Conservation (phyloP, 148 eudicot species). For the Amaranthus hypochondriacus region DNA sequence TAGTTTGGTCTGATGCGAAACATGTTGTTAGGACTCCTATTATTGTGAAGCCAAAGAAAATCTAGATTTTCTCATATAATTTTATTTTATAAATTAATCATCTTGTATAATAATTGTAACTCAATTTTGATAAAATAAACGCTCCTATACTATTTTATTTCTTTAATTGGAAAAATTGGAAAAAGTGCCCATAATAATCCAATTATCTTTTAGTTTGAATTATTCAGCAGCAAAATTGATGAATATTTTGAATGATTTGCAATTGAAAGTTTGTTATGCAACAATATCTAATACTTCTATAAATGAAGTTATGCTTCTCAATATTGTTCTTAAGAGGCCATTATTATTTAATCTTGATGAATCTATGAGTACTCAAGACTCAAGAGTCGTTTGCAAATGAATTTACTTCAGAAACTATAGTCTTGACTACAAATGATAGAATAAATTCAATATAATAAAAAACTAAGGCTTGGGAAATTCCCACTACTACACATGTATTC, state of each 20-base stretch:
- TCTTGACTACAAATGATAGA: neutral
- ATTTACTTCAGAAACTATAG: constrained; percentile 12
- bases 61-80: no score
- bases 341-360: neutral
- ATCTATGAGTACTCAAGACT: constrained; percentile 14
- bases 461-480: no score
- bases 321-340: constrained; percentile 25
- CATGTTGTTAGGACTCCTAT: constrained; percentile 59
- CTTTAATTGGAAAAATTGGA: no score
- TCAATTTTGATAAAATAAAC: no score
- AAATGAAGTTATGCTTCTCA: constrained; percentile 34
- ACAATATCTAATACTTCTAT: constrained; percentile 33
- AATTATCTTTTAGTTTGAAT: no score
- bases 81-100: no score
- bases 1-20: constrained; percentile 46
- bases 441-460: no score
- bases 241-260: constrained; percentile 40
- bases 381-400: constrained; percentile 30
- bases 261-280: constrained; percentile 29
- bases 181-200: no score
- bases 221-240: no score
- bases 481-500: no score
- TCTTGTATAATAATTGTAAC: no score
- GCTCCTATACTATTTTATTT: no score
- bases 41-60: constrained; percentile 17